Evolutionary conservation across 2,329 filamentous ascomycete genomes (phyloP).

Genomic region (Apiospora saccharicola): DNA sequence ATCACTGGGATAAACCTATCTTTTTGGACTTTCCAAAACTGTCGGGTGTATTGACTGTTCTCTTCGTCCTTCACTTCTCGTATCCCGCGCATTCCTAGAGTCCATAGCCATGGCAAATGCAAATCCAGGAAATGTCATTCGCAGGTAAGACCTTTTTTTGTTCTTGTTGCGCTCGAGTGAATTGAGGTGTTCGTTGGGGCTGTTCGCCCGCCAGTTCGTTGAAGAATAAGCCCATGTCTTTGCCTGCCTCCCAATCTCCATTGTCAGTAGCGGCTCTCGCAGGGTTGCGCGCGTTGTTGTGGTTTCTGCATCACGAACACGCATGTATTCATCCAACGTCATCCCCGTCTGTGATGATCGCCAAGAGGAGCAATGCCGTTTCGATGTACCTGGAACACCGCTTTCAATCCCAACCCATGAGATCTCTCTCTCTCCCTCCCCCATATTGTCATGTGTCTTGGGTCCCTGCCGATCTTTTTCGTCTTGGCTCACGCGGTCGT

Average conservation of each 20-base stretch:
- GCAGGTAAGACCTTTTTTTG: conserved; percentile 44
- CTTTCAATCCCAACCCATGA: conserved; percentile 11
- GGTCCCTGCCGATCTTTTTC: conserved; percentile 23
- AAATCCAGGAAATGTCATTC: conserved; percentile 51
- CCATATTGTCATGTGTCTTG: conserved; percentile 22
- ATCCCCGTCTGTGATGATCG: not conserved
- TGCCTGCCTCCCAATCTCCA: not conserved
- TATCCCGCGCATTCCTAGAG: conserved; percentile 19
- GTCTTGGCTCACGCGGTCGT: conserved; percentile 20
- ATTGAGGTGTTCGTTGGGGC: not conserved
- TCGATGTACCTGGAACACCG: not conserved
- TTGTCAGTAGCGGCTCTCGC: conserved; percentile 10
- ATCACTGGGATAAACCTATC: not conserved
- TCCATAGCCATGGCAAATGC: conserved; percentile 33
- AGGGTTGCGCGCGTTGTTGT: conserved; percentile 7
- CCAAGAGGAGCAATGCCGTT: not conserved
- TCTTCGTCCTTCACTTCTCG: not conserved
- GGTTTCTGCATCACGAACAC: not conserved
- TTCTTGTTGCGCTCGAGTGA: not conserved
- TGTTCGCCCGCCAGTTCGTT: conserved; percentile 10
- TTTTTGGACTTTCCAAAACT: conserved; percentile 1
- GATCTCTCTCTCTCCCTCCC: conserved; percentile 5
- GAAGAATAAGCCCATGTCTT: conserved; percentile 1
- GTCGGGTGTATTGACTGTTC: not conserved
- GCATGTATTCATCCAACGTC: not conserved